phyloP scores from a whole-genome alignment of 176 grass and related monocot genomes.

The Carex littledalei region DNA sequence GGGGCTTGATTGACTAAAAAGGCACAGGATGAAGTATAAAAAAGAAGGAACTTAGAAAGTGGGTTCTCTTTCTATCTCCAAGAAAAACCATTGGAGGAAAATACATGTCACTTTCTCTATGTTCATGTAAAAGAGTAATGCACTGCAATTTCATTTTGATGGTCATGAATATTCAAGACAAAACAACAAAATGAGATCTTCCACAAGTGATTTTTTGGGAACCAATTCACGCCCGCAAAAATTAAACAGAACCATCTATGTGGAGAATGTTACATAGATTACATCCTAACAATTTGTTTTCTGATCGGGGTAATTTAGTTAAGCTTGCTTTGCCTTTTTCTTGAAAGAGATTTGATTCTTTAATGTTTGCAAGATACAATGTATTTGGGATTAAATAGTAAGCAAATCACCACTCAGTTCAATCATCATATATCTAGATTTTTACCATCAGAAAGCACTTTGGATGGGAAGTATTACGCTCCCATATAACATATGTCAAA shows the following conservation, averaged over 20 bases:
- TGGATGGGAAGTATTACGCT: neutral
- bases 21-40: neutral
- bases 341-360: neutral
- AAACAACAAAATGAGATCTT: neutral
- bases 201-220: neutral
- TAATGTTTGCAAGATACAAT: neutral
- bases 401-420: neutral
- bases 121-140: neutral
- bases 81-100: neutral
- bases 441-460: neutral
- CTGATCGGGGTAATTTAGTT: neutral
- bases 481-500: neutral
- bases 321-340: neutral
- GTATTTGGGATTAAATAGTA: neutral
- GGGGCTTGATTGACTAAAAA: conserved; percentile 64
- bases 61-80: neutral
- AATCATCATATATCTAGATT: neutral
- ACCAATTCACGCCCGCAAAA: neutral
- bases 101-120: neutral
- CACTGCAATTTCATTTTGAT: neutral
- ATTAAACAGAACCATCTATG: neutral
- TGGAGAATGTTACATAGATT: neutral
- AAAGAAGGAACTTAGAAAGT: neutral
- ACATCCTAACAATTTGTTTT: neutral
- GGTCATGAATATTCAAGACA: neutral